phyloP scores from a whole-genome alignment of 164 flowering plant genomes.

The Chimonanthus salicifolius region DNA sequence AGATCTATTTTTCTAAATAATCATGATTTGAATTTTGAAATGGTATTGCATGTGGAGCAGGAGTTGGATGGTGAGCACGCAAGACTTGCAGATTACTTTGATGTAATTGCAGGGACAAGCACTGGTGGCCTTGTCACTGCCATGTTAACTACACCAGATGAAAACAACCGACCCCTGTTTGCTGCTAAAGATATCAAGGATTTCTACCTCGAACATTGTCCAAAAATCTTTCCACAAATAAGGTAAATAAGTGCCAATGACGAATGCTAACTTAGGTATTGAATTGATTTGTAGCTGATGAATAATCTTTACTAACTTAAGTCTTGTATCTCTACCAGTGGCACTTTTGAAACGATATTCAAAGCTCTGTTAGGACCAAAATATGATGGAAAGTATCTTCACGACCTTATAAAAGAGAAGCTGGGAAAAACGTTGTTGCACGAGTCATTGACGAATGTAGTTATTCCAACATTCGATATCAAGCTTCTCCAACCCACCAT shows the following conservation, averaged over 20 bases:
- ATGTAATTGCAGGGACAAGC: slow-evolving; percentile 38
- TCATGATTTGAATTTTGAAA: neutral
- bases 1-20: neutral
- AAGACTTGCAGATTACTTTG: slow-evolving; percentile 36
- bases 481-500: slow-evolving; percentile 21
- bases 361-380: slow-evolving; percentile 25
- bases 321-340: slow-evolving; percentile 9
- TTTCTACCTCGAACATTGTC: slow-evolving; percentile 21
- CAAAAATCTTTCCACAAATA: slow-evolving; percentile 32
- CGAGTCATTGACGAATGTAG: slow-evolving; percentile 35
- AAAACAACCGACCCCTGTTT: slow-evolving; percentile 26
- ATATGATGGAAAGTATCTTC: slow-evolving; percentile 43
- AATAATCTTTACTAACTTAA: neutral
- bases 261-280: neutral
- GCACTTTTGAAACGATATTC: slow-evolving; percentile 5
- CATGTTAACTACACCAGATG: slow-evolving; percentile 35
- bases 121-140: slow-evolving; percentile 37
- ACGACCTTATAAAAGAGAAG: slow-evolving; percentile 2
- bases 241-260: slow-evolving; percentile 11
- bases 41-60: slow-evolving; percentile 7
- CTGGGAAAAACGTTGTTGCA: slow-evolving; percentile 25
- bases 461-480: slow-evolving; percentile 41
- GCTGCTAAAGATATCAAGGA: slow-evolving; percentile 31
- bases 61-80: slow-evolving; percentile 25
- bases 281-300: neutral